A percentile compares a stretch with the other conserved stretches of the same genome.
phyloP scores from a whole-genome alignment of 2,329 filamentous ascomycete genomes.

The Fusarium coicis region DNA sequence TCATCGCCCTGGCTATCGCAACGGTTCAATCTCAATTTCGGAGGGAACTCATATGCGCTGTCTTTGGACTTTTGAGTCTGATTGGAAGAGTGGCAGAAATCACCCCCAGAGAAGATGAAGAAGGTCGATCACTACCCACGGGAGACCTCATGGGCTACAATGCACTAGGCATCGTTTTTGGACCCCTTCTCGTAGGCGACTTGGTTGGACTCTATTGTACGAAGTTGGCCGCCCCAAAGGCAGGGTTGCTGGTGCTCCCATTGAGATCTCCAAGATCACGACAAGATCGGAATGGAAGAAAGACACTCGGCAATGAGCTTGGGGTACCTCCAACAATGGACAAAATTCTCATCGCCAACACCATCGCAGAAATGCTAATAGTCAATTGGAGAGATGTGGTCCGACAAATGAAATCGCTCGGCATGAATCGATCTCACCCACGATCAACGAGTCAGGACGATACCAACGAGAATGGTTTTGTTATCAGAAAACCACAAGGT shows the following conservation, averaged over 20 bases:
- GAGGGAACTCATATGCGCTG: constrained; percentile 72
- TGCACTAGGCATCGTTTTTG: constrained; percentile 72
- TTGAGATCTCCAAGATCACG: constrained; percentile 55
- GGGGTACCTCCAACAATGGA: constrained; percentile 54
- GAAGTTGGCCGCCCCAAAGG: constrained; percentile 55
- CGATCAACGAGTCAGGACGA: constrained; percentile 26
- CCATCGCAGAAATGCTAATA: constrained; percentile 73
- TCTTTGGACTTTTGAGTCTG: constrained; percentile 72
- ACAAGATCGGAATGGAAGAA: constrained; percentile 41
- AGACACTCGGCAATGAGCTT: constrained; percentile 9
- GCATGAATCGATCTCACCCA: constrained; percentile 40
- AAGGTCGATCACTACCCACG: constrained; percentile 63
- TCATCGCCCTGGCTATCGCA: constrained; percentile 72
- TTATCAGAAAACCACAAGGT: constrained; percentile 51
- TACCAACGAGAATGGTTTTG: constrained; percentile 52
- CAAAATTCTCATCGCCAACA: constrained; percentile 68
- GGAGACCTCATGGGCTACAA: constrained; percentile 72
- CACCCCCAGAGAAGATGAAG: constrained; percentile 61
- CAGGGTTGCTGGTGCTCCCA: constrained; percentile 57
- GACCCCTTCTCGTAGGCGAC: constrained; percentile 70
- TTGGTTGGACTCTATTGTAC: constrained; percentile 63
- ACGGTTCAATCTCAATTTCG: constrained; percentile 69
- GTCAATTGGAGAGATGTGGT: constrained; percentile 73
- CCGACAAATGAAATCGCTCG: constrained; percentile 65
- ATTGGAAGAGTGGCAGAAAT: constrained; percentile 68